A percentile compares a stretch with the other conserved stretches of the same genome.
phyloP scores from a whole-genome alignment of 139 green algal genomes.

The Picochlorum costavermella region DNA sequence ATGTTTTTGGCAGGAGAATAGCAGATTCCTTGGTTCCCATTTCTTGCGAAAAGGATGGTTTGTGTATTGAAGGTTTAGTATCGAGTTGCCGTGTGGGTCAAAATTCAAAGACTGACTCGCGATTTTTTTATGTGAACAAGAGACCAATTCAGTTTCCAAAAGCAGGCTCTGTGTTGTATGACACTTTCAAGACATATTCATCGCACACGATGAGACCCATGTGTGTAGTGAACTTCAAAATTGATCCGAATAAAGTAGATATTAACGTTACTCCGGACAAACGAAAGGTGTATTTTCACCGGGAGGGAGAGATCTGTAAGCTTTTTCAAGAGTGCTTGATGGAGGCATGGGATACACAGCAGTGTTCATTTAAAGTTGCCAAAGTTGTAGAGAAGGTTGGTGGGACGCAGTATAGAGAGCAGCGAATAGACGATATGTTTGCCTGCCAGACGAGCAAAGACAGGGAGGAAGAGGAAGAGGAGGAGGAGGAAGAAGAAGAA shows the following conservation, averaged over 20 bases:
- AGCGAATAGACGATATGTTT: background rate
- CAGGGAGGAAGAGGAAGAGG: conserved; percentile 8
- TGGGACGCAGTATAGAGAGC: background rate
- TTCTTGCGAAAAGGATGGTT: conserved; percentile 26
- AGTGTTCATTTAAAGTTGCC: conserved; percentile 43
- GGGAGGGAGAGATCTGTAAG: conserved; percentile 41
- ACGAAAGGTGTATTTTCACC: conserved; percentile 70
- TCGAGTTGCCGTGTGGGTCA: conserved; percentile 48
- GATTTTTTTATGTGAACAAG: conserved; percentile 93
- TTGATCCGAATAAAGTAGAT: conserved; percentile 50
- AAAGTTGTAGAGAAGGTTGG: background rate
- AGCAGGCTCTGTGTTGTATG: conserved; percentile 53
- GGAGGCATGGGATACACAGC: conserved; percentile 39
- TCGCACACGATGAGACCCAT: conserved; percentile 39
- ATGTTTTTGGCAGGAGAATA: conserved; percentile 72
- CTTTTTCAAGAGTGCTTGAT: conserved; percentile 40
- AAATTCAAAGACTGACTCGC: conserved; percentile 46
- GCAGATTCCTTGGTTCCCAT: conserved; percentile 54
- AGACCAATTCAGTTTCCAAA: conserved; percentile 85
- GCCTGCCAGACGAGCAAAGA: background rate
- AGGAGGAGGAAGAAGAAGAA: conserved; percentile 4
- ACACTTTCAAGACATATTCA: conserved; percentile 50
- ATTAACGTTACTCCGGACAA: conserved; percentile 98
- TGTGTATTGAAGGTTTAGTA: conserved; percentile 50
- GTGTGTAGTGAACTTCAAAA: conserved; percentile 61